Conservation (phyloP, 2,329 filamentous ascomycete genomes). For the Alternaria sp. region DNA sequence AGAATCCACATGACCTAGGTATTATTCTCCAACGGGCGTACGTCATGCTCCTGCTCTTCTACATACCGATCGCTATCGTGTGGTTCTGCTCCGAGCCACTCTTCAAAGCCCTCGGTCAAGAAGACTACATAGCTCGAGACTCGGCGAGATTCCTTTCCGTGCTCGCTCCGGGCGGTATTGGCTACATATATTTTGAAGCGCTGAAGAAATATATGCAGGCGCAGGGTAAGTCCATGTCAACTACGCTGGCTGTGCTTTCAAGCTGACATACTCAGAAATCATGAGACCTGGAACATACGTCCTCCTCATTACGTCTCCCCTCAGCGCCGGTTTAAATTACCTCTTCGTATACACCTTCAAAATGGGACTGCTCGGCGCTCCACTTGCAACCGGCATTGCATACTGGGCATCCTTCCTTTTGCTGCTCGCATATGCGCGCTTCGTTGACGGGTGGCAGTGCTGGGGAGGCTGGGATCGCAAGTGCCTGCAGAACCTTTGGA, state of each 20-base stretch:
- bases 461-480: constrained; percentile 78
- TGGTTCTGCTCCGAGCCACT: constrained; percentile 80
- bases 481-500: constrained; percentile 71
- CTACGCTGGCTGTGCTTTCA: no score
- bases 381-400: constrained; percentile 81
- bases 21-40: constrained; percentile 80
- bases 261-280: constrained; percentile 57
- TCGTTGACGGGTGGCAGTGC: constrained; percentile 75
- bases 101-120: constrained; percentile 79
- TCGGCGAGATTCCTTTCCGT: constrained; percentile 77
- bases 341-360: constrained; percentile 77
- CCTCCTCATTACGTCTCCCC: constrained; percentile 67
- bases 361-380: constrained; percentile 79
- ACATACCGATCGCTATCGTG: constrained; percentile 74
- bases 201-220: constrained; percentile 71
- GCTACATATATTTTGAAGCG: constrained; percentile 87
- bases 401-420: constrained; percentile 87
- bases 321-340: constrained; percentile 67
- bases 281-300: constrained; percentile 72
- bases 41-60: constrained; percentile 75
- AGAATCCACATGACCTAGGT: constrained; percentile 80
- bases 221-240: constrained; percentile 55
- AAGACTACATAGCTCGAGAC: constrained; percentile 77
- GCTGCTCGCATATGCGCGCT: constrained; percentile 75
- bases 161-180: constrained; percentile 81